These are phyloP conservation scores for Barnettozyma wickerhamii DNA, from an alignment of 805 yeast species.

Conservation along the genomic window DNA sequence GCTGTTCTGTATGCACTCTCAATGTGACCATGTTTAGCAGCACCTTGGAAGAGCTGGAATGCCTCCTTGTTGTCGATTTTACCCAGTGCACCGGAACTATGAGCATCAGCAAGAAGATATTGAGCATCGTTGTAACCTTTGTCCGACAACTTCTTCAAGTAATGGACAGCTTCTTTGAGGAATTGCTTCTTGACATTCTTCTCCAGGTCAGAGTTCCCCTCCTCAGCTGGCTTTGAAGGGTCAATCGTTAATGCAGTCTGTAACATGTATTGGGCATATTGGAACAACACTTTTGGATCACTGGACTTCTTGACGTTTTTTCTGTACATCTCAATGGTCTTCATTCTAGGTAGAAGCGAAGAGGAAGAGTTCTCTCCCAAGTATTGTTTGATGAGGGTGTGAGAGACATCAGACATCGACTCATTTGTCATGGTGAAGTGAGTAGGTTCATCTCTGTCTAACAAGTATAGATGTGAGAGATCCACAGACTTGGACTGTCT, in stretches of 20 bases:
- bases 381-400: slow-evolving; percentile 46
- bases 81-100: slow-evolving; percentile 79
- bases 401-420: slow-evolving; percentile 46
- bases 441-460: slow-evolving; percentile 29
- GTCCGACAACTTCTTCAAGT: slow-evolving; percentile 66
- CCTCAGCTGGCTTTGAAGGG: slow-evolving; percentile 7
- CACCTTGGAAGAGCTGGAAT: slow-evolving; percentile 70
- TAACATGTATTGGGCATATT: slow-evolving; percentile 86
- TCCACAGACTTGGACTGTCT: slow-evolving; percentile 35
- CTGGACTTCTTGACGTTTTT: slow-evolving; percentile 79
- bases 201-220: slow-evolving; percentile 29
- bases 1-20: slow-evolving; percentile 92
- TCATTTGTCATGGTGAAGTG: slow-evolving; percentile 37
- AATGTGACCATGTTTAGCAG: slow-evolving; percentile 90
- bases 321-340: slow-evolving; percentile 83
- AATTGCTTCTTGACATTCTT: slow-evolving; percentile 46
- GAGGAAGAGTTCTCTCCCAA: slow-evolving; percentile 44
- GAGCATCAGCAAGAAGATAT: slow-evolving; percentile 86
- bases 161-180: slow-evolving; percentile 70
- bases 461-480: slow-evolving; percentile 36
- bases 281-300: slow-evolving; percentile 83
- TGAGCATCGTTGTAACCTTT: slow-evolving; percentile 89
- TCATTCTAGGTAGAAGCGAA: slow-evolving; percentile 65
- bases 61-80: slow-evolving; percentile 77
- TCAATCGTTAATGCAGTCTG: slow-evolving; percentile 74